Conservation (phyloP, 495 filamentous ascomycete species). For the Talaromyces trachyspermus region DNA sequence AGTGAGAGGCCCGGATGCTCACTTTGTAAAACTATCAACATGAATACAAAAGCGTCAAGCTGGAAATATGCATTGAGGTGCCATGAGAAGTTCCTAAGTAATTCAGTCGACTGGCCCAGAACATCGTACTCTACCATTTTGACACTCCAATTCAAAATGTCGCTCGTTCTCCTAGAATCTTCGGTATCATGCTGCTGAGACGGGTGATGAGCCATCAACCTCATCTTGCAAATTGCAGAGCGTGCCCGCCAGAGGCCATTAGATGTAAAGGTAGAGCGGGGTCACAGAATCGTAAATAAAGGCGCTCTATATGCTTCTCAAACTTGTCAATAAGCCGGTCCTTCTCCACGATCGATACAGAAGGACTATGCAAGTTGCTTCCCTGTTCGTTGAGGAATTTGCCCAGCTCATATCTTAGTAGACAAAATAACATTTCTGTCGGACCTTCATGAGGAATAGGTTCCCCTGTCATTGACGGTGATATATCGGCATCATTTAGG, state of each 20-base stretch:
- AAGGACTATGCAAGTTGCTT: slow-evolving; percentile 11
- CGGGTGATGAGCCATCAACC: background rate
- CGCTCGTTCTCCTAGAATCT: background rate
- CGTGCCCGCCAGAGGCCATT: no score
- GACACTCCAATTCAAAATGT: background rate
- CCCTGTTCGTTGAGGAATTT: slow-evolving; percentile 3
- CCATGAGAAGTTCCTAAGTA: background rate
- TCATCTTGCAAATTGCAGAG: background rate
- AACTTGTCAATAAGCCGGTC: slow-evolving; percentile 34
- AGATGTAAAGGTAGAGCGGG: slow-evolving; percentile 52
- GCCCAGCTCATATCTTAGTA: slow-evolving; percentile 14
- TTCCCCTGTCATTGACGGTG: slow-evolving; percentile 45
- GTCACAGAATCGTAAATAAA: slow-evolving; percentile 52
- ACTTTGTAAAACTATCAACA: background rate
- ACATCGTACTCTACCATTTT: background rate
- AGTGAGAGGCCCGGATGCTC: background rate
- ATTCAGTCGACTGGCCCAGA: background rate
- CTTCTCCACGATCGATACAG: slow-evolving; percentile 39
- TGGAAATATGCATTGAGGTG: background rate
- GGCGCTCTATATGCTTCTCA: slow-evolving; percentile 25
- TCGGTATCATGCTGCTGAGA: background rate
- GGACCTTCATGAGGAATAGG: slow-evolving; percentile 47
- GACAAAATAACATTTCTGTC: slow-evolving; percentile 62
- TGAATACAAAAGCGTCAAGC: background rate
- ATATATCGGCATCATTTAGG: slow-evolving; percentile 50